Evolutionary conservation across 2,329 filamentous ascomycete genomes (phyloP).

Genomic region (Aspergillus clavatus): DNA sequence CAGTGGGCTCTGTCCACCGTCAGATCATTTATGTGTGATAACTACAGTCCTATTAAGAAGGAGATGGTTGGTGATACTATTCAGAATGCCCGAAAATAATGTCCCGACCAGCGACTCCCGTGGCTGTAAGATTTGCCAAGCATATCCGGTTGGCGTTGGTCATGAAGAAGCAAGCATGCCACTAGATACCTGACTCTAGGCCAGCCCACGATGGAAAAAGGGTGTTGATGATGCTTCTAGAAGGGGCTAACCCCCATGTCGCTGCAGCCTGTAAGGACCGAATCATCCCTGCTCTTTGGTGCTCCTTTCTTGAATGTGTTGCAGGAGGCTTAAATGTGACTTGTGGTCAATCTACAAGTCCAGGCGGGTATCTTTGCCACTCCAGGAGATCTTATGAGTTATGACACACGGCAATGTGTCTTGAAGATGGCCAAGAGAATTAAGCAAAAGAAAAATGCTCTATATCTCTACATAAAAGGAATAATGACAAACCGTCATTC

Average conservation of each 20-base stretch:
- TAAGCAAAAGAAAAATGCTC: too few species aligned
- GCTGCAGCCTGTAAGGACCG: slow-evolving; percentile 3
- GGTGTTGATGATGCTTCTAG: slow-evolving; percentile 13
- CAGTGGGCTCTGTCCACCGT: not conserved
- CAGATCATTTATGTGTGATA: too few species aligned
- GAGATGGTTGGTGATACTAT: too few species aligned
- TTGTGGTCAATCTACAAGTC: too few species aligned
- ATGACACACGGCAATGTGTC: too few species aligned
- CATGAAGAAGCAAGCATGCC: not conserved
- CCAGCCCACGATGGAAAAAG: not conserved
- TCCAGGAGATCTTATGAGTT: not conserved
- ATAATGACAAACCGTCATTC: too few species aligned
- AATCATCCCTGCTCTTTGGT: slow-evolving; percentile 1
- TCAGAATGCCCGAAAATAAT: not conserved
- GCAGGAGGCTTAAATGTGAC: not conserved
- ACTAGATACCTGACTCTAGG: too few species aligned
- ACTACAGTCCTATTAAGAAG: too few species aligned
- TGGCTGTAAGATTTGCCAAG: not conserved
- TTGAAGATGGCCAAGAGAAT: too few species aligned
- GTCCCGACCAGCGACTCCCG: too few species aligned
- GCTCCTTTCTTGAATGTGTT: not conserved
- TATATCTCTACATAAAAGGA: too few species aligned
- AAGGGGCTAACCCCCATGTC: slow-evolving; percentile 7
- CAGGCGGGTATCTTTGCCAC: not conserved
- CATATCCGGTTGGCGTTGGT: not conserved